These are phyloP conservation scores for Phytopythium aichiense DNA, from an alignment of 352 stramenopile species.

Conservation along the genomic window DNA sequence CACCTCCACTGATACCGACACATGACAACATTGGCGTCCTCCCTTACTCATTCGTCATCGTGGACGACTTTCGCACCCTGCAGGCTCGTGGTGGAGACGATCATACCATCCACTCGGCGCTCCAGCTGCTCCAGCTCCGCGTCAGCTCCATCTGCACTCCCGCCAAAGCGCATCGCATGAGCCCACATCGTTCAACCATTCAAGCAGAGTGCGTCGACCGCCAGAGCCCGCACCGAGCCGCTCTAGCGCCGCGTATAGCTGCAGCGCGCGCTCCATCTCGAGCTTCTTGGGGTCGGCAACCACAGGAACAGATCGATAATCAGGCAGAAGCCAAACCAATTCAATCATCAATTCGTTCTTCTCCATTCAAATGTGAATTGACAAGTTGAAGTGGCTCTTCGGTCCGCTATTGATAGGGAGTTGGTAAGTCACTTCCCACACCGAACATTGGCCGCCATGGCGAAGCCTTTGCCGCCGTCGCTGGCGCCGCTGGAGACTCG, in stretches of 20 bases:
- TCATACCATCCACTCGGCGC: neutral
- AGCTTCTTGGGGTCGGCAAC: neutral
- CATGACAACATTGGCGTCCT: neutral
- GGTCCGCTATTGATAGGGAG: neutral
- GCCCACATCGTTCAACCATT: neutral
- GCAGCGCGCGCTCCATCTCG: neutral
- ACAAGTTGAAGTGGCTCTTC: neutral
- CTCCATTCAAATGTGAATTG: neutral
- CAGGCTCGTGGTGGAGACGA: neutral
- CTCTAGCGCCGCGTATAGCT: neutral
- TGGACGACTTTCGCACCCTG: neutral
- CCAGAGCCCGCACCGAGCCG: neutral
- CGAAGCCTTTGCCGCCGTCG: neutral
- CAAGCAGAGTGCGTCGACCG: too few species aligned
- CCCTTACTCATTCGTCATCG: neutral
- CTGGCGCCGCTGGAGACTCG: constrained; percentile 7
- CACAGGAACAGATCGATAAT: neutral
- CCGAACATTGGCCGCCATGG: neutral
- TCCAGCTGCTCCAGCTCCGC: constrained; percentile 2
- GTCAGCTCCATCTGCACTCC: neutral
- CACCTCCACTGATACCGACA: constrained; percentile 5
- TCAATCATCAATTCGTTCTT: neutral
- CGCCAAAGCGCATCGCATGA: neutral
- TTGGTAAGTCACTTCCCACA: too few species aligned
- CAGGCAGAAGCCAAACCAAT: neutral